Base-by-base conservation (phyloP, 1,284 basidiomycete genomes). In the Ceratobasidium sp. region DNA sequence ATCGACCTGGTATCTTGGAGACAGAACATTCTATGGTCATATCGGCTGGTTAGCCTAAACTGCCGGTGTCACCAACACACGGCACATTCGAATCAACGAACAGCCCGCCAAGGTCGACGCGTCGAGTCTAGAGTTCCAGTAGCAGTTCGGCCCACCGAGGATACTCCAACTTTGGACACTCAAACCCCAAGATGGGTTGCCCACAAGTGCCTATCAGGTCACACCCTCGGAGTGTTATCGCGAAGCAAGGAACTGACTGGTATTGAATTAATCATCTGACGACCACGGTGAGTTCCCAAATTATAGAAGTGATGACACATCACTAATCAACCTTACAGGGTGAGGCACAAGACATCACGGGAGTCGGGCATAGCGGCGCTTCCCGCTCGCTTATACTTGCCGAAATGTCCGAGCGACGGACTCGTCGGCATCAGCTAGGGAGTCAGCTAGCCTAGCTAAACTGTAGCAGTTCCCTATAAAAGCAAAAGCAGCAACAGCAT, bases 371-470 rank as follows among this genome's bases (percentile, higher is more conserved):
- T 62, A 41, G 45, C 47, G 41, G 44, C 9, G 33, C 59, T 62
- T 62, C 59, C n/a, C 36, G n/a, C 41, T 62, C 59, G 59, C 59
- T 47, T 62, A 62, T 47, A n/a, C 5, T 14, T 11, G 15, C 59
- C 59, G 59, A 62, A 41, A 62, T 62, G 22, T 47, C 59, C 59
- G 59, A 62, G 19, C n/a, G 36, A 41, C 59, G 59, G 59, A 15
- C 41, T 62, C 15, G 41, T 44, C 59, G 59, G 59, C 41, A 62
- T 5, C 41, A 41, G 6, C 9, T 29, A 11, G 11, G 36, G 36
- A 41, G 6, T 41, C 36, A 41, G 36, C 36, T 41, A 4, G 36
- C 4, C 4, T 41, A 41, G 11, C 11, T 11, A 5, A 5, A 11
- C 11, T 41, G 6, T 41, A 5, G 11, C 36, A 11, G 11, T 11